Percentiles rank a stretch among this genome's conserved stretches.
These are phyloP conservation scores for Byssothecium circinans DNA, from an alignment of 2,329 filamentous ascomycete species.

Conservation along the genomic window DNA sequence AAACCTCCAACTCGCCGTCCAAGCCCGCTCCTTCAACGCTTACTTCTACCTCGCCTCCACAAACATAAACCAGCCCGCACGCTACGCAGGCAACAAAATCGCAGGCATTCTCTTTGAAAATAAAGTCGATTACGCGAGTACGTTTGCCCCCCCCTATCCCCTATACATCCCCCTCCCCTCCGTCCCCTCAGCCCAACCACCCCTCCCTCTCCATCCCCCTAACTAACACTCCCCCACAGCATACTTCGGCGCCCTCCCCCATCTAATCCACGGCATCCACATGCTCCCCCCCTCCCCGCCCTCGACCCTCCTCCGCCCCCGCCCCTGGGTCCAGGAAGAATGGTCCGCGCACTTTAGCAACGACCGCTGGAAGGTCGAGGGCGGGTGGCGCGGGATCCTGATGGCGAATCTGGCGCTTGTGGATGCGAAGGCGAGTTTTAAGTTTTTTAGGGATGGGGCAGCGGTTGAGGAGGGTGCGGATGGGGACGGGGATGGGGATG, in stretches of 20 bases:
- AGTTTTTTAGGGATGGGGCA: slow-evolving; percentile 64
- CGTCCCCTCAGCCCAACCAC: slow-evolving; percentile 1
- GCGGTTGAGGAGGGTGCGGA: not conserved
- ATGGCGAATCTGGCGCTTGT: slow-evolving; percentile 80
- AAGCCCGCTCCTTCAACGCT: slow-evolving; percentile 69
- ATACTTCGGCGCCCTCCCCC: slow-evolving; percentile 69
- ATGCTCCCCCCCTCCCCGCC: slow-evolving; percentile 76
- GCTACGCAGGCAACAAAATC: slow-evolving; percentile 80
- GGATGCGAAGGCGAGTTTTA: slow-evolving; percentile 68
- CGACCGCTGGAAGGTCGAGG: slow-evolving; percentile 52
- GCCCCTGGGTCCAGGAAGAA: slow-evolving; percentile 72
- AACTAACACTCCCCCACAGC: slow-evolving; percentile 39
- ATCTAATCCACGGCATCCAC: slow-evolving; percentile 77
- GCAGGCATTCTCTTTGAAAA: slow-evolving; percentile 81
- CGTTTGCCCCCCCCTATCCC: slow-evolving; percentile 66
- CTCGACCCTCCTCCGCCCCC: slow-evolving; percentile 66
- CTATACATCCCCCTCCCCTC: slow-evolving; percentile 55
- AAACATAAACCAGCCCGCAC: slow-evolving; percentile 71
- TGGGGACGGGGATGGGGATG: not conserved
- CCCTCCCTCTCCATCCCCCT: not conserved
- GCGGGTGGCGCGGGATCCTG: slow-evolving; percentile 84
- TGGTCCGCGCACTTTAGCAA: slow-evolving; percentile 66
- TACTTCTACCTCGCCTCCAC: slow-evolving; percentile 79
- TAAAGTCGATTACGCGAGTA: slow-evolving; percentile 90
- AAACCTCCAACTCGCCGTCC: slow-evolving; percentile 80